These are phyloP conservation scores for Micractinium sp. DNA, from an alignment of 139 green algal species.

Conservation along the genomic window DNA sequence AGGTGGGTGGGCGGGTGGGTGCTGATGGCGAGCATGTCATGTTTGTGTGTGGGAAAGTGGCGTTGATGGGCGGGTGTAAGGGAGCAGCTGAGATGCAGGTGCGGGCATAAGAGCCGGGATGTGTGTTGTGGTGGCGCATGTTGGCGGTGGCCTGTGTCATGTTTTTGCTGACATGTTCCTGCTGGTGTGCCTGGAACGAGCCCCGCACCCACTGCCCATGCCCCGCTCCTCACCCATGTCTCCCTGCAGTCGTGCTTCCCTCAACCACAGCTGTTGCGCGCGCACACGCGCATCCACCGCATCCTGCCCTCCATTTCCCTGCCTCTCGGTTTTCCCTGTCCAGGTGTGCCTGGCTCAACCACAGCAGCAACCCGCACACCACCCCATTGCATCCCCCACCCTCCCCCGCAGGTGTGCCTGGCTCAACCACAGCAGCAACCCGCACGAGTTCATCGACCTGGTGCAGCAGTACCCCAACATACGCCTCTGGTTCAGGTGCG, in stretches of 20 bases:
- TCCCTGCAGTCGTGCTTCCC: background rate
- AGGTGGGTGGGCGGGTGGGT: constrained; percentile 45
- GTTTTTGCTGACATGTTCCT: background rate
- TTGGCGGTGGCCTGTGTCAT: no score
- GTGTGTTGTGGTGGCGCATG: no score
- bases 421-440: constrained; percentile 65
- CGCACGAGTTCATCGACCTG: constrained; percentile 70
- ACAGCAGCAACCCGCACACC: background rate
- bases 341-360: constrained; percentile 19
- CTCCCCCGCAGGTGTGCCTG: constrained; percentile 39
- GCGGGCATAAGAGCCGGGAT: no score
- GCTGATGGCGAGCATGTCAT: background rate
- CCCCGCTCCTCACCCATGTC: background rate
- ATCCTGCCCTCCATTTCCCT: no score
- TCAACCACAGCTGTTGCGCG: background rate
- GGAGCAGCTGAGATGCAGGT: no score
- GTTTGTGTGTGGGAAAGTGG: background rate
- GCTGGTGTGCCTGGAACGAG: background rate
- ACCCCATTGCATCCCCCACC: background rate
- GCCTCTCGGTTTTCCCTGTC: background rate
- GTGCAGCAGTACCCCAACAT: constrained; percentile 70
- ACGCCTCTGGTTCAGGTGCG: constrained; percentile 70
- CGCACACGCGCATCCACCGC: no score
- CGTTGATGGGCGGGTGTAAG: no score
- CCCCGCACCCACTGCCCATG: background rate